Conservation (phyloP, 2,329 filamentous ascomycete species). For the Microcyclospora pomicola region DNA sequence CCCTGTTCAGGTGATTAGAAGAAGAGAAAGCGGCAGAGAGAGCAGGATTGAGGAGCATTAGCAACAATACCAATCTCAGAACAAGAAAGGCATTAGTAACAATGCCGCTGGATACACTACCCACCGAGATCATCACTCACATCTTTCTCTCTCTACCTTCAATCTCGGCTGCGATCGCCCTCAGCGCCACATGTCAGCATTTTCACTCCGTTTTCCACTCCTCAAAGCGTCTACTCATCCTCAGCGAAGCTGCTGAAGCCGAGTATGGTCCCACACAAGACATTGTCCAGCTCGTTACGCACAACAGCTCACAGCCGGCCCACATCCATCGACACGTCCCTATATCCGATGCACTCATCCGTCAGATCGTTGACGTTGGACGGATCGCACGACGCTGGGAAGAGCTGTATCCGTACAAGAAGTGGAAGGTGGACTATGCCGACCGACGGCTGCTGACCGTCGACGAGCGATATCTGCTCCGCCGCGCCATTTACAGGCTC, state of each 20-base stretch:
- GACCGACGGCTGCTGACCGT: slow-evolving; percentile 39
- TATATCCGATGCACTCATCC: slow-evolving; percentile 41
- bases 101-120: slow-evolving; percentile 42
- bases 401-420: slow-evolving; percentile 48
- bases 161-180: slow-evolving; percentile 39
- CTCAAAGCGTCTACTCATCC: slow-evolving; percentile 41
- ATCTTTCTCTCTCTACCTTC: slow-evolving; percentile 41
- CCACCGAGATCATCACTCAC: slow-evolving; percentile 45
- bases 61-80: slow-evolving; percentile 1
- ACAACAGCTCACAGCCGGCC: slow-evolving; percentile 45
- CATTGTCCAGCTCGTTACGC: slow-evolving; percentile 45
- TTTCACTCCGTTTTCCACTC: slow-evolving; percentile 39
- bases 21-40: slow-evolving; percentile 1
- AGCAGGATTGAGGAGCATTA: background rate
- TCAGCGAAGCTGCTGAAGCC: slow-evolving; percentile 38
- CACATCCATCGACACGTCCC: slow-evolving; percentile 40
- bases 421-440: slow-evolving; percentile 46
- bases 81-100: slow-evolving; percentile 9
- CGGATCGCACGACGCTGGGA: slow-evolving; percentile 44
- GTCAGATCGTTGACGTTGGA: slow-evolving; percentile 41
- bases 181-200: slow-evolving; percentile 42
- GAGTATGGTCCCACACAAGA: slow-evolving; percentile 47
- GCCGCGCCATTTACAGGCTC: slow-evolving; percentile 45
- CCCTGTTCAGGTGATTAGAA: slow-evolving; percentile 2
- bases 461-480: slow-evolving; percentile 37